Conservation (phyloP, 805 yeast species). For the Yarrowia divulgata region DNA sequence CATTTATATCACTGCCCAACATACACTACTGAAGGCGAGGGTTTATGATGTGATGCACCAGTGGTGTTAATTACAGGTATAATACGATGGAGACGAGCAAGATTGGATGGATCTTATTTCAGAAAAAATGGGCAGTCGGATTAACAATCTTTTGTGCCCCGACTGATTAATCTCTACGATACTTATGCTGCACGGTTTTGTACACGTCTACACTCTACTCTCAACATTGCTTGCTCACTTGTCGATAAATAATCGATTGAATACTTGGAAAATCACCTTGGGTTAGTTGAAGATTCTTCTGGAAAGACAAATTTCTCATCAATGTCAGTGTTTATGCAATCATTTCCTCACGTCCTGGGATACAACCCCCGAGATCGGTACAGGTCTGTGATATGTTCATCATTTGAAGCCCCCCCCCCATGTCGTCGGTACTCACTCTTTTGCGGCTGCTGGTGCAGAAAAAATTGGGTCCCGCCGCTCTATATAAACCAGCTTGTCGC, state of each 20-base stretch:
- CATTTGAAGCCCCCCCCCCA: constrained; percentile 8
- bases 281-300: constrained; percentile 3
- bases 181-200: too few species aligned
- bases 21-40: not conserved
- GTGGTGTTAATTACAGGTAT: too few species aligned
- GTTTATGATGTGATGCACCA: constrained; percentile 7
- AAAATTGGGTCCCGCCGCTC: not conserved
- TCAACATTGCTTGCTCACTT: too few species aligned
- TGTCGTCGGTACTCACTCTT: constrained; percentile 27
- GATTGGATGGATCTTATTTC: too few species aligned
- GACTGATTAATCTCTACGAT: too few species aligned
- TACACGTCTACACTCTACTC: too few species aligned
- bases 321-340: constrained; percentile 30
- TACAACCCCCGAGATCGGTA: constrained; percentile 37
- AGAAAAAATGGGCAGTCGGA: too few species aligned
- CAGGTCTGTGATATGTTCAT: constrained; percentile 39
- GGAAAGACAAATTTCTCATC: not conserved
- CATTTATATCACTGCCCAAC: not conserved
- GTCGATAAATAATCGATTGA: too few species aligned
- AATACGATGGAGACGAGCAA: constrained; percentile 15
- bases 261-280: too few species aligned
- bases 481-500: constrained; percentile 1
- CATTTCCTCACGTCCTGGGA: constrained; percentile 31
- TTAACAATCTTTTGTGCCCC: too few species aligned
- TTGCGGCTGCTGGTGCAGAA: constrained; percentile 2